Base-by-base conservation (phyloP, 2,329 filamentous ascomycete genomes). In the Cladosporium sp. region DNA sequence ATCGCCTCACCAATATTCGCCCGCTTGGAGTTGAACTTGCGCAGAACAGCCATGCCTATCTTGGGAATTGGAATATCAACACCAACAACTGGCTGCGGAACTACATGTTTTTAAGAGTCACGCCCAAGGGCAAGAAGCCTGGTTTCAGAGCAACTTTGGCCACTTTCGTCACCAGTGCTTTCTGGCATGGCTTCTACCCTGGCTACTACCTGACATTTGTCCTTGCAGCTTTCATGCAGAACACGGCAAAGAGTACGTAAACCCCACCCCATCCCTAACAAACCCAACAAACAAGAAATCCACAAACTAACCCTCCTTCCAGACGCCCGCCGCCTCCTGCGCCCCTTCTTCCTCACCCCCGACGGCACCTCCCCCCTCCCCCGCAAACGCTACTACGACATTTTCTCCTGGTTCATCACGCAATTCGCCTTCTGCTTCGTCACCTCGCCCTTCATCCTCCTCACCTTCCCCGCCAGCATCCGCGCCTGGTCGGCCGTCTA, bases 181-280 rank as follows among this genome's bases (percentile, higher is more conserved):
- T 97, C 59, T 98, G 93, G 93, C 93, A 98, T 64, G 93, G 93
- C 25, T 98, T 98, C 70, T 94, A 95, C 59, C 92, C 93, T 0
- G 93, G 93, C 5, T 98, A 98, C 69, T 97, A 97, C 68, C 72
- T 98, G 53, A 79, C 86, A 4, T 98, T 98, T 62, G 72, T 97
- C 35, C 77, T 97, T 7, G 93, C 88, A 1, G 90, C 89, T 54
- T 87, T 98, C 58, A 80, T 96, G 25, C 93, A 98, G 66, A 96
- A 90, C 2, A 85, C 85, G 15, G 91, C 93, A 49, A 98, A 98
- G 75, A 90, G 91, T 96, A 76, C 67, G 85, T 78, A 18, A 19
- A 5, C 9, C 22, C 19, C 30, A 32, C 9, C 3, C 5, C 12
- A 25, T 38, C 19, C 45, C 7, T 25, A 2, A 32, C 15, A 39